Evolutionary conservation across 108 stramenopile genomes (phyloP).

Genomic region (Tribonema minus): DNA sequence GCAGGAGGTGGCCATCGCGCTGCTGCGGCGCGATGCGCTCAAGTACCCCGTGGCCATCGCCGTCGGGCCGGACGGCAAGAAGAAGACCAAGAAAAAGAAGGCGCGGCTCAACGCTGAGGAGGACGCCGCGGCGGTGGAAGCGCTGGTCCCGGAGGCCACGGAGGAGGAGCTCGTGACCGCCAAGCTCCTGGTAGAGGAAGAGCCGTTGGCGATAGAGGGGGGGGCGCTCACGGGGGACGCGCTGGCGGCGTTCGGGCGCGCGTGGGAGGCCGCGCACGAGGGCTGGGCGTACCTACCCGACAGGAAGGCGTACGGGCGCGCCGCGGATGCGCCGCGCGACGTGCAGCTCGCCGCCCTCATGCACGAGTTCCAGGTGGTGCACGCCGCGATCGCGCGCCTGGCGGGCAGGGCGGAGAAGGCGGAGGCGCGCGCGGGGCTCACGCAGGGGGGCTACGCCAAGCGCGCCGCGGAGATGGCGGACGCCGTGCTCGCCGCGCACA

Average conservation of each 20-base stretch:
- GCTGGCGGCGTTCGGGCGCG: conserved; percentile 8
- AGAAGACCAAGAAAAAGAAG: background rate
- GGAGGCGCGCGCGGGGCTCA: conserved; percentile 22
- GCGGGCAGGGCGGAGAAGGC: conserved; percentile 28
- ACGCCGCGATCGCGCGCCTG: conserved; percentile 1
- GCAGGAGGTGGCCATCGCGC: background rate
- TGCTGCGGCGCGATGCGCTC: background rate
- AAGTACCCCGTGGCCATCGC: background rate
- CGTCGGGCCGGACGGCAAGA: background rate
- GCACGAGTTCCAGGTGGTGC: conserved; percentile 32
- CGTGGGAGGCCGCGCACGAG: conserved; percentile 10
- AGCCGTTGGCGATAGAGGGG: background rate
- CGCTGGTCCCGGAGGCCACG: background rate
- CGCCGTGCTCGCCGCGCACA: background rate
- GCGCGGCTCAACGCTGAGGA: background rate
- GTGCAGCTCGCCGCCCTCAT: conserved; percentile 25
- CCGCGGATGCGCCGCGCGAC: conserved; percentile 19
- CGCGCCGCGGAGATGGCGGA: conserved; percentile 1
- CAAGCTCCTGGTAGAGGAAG: conserved; percentile 10
- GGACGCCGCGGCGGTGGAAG: background rate
- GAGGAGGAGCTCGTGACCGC: conserved; percentile 25
- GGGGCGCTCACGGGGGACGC: background rate
- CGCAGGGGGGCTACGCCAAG: conserved; percentile 29
- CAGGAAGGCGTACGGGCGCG: conserved; percentile 26
- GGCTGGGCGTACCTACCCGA: conserved; percentile 43